Conservation (phyloP, 176 grass and related monocot genomes). For the Carex kokanica region DNA sequence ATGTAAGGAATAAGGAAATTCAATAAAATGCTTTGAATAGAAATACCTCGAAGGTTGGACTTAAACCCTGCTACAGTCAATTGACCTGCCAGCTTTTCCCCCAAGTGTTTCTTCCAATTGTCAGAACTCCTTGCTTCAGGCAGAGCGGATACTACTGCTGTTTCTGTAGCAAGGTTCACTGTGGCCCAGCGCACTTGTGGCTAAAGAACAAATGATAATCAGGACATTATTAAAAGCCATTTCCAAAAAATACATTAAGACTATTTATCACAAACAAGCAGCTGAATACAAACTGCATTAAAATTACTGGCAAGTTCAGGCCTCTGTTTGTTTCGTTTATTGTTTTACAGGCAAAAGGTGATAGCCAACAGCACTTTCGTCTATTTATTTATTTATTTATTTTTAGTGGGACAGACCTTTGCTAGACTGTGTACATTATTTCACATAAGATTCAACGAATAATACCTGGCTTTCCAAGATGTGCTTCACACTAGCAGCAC, state of each 20-base stretch:
- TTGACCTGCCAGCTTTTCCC: constrained; percentile 65
- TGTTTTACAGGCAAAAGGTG: background rate
- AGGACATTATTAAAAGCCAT: background rate
- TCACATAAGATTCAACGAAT: constrained; percentile 1
- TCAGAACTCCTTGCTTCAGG: constrained; percentile 40
- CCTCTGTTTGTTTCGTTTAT: background rate
- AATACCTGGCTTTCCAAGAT: constrained; percentile 89
- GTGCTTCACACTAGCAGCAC: constrained; percentile 81
- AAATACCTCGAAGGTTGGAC: constrained; percentile 81
- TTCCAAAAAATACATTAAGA: constrained; percentile 6
- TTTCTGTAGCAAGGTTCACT: constrained; percentile 94
- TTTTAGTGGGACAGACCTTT: background rate
- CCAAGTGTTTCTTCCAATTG: constrained; percentile 79
- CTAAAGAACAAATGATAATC: constrained; percentile 41
- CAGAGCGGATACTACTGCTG: constrained; percentile 66
- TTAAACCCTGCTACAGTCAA: constrained; percentile 79
- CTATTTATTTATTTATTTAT: too few species aligned
- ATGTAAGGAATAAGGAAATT: background rate
- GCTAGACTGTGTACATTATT: constrained; percentile 3
- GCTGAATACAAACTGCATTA: background rate
- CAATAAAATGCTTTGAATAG: background rate
- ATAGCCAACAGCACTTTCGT: background rate
- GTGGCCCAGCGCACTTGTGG: constrained; percentile 67
- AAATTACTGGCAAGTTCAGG: background rate
- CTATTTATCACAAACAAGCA: background rate